phyloP scores from a whole-genome alignment of 1,284 basidiomycete genomes.

The Cryptococcus sp. region DNA sequence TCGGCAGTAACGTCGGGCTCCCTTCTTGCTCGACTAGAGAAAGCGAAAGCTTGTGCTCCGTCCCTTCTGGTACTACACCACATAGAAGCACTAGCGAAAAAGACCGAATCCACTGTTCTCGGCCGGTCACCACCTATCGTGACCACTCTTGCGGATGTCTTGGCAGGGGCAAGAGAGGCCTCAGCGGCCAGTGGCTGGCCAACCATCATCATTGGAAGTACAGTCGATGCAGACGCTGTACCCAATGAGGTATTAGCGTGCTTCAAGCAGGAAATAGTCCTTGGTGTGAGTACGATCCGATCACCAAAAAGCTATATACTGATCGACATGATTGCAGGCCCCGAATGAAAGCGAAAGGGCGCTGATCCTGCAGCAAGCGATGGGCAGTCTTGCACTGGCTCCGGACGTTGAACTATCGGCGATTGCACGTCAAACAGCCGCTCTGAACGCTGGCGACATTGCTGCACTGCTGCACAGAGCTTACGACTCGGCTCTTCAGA shows the following conservation, averaged over 20 bases:
- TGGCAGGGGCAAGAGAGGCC: constrained; percentile 18
- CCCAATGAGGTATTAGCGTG: constrained; percentile 67
- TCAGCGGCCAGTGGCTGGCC: constrained; percentile 58
- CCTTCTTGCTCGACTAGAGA: constrained; percentile 74
- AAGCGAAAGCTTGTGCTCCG: constrained; percentile 77
- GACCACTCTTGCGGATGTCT: constrained; percentile 36
- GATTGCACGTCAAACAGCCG: constrained; percentile 87
- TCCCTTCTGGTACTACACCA: constrained; percentile 82
- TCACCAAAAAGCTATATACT: not conserved
- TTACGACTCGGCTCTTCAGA: constrained; percentile 62
- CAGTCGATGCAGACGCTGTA: constrained; percentile 67
- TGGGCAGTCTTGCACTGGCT: constrained; percentile 60
- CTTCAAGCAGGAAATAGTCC: constrained; percentile 84
- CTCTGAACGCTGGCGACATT: constrained; percentile 83
- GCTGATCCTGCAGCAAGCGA: constrained; percentile 62
- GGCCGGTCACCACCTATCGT: constrained; percentile 58
- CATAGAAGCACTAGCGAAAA: constrained; percentile 77
- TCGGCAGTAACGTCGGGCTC: constrained; percentile 75
- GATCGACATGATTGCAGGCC: constrained; percentile 59
- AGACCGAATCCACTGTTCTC: constrained; percentile 66
- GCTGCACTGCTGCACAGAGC: constrained; percentile 69
- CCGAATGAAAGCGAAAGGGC: constrained; percentile 75
- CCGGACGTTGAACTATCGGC: constrained; percentile 74
- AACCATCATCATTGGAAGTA: constrained; percentile 72
- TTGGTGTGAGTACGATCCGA: constrained; percentile 62